Conservation (phyloP, 2,329 filamentous ascomycete species). For the Chalara sp. region DNA sequence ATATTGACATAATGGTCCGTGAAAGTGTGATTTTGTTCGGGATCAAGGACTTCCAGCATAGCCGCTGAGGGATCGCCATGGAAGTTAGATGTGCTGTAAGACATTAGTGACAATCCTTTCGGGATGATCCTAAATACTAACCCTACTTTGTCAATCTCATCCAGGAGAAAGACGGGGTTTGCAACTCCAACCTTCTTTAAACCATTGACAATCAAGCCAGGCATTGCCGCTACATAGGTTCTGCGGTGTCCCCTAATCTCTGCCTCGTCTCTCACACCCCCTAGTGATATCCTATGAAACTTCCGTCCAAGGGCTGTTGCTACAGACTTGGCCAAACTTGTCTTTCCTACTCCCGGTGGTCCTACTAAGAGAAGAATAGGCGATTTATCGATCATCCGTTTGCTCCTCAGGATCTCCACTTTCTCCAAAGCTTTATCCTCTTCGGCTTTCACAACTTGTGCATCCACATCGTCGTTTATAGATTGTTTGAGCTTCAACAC, state of each 20-base stretch:
- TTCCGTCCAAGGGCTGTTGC: constrained; percentile 88
- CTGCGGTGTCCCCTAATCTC: constrained; percentile 92
- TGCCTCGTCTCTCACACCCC: constrained; percentile 91
- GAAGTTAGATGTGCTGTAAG: constrained; percentile 64
- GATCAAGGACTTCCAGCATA: constrained; percentile 96
- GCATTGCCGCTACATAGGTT: constrained; percentile 99
- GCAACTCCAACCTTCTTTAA: constrained; percentile 92
- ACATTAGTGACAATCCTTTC: constrained; percentile 1
- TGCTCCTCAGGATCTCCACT: constrained; percentile 69
- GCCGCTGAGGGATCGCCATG: constrained; percentile 94
- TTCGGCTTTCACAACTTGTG: constrained; percentile 64
- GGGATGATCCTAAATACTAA: constrained; percentile 11
- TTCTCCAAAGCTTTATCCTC: constrained; percentile 49
- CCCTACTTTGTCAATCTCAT: constrained; percentile 95
- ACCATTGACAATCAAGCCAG: constrained; percentile 86
- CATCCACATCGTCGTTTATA: constrained; percentile 76
- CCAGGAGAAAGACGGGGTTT: constrained; percentile 90
- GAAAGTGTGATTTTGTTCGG: constrained; percentile 93
- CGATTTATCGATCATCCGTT: constrained; percentile 87
- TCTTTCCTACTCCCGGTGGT: constrained; percentile 93
- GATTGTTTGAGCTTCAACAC: constrained; percentile 94
- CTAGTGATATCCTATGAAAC: constrained; percentile 94
- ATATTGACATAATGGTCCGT: constrained; percentile 95
- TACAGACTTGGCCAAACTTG: constrained; percentile 86
- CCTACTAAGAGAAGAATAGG: constrained; percentile 91